Base-by-base conservation (phyloP, 148 eudicot genomes). In the Fagopyrum tataricum region DNA sequence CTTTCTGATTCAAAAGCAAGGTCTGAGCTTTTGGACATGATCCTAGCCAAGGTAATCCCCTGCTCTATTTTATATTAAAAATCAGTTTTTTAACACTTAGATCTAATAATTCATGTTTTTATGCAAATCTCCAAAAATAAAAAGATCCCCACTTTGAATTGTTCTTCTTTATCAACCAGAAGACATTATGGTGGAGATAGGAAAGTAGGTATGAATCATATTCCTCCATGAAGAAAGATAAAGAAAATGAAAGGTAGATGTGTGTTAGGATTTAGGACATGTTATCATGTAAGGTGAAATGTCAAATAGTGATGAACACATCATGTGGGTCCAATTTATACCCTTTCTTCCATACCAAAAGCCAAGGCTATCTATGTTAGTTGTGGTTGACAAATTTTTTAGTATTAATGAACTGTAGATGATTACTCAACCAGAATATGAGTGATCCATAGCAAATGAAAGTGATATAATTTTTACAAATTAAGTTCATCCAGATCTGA, bases 21-120 rank as follows among this genome's bases (percentile, higher is more conserved):
- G 70, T 76, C 88, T 77, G 99, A 95, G 83, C 87, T 95, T 13
- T 75, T 95, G 83, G 97, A 95, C 78, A 84, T 92, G 75, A 87
- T 95, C 73, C 85, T 90, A 70, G 66, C 89, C 5, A 88, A 90
- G 99, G 99, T 75, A 78, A 74, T 23, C 15, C 4, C 7, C 53
- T 48, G 8, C 31, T 52, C 1, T 52, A 15, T 52, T 15, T 52
- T 52, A 0, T 6, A 52, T 6, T 15, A 15, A 52, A 52, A 5
- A 17, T 52, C 41, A 61, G 40, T 61, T 61, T 40, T 23, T 26
- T 7, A 26, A 15, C 67, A 24, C n/a, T 61, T 26, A 12, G 67
- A 61, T 61, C 67, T 61, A 40, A 21, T 6, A 55, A 5, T 7
- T 20, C 9, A 39, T 37, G 43, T 37, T 61, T 61, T 26, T 61